Percentiles rank a stretch among this genome's conserved stretches.
phyloP scores from a whole-genome alignment of 441 rosid genomes.

The Arabidopsis lyrata region DNA sequence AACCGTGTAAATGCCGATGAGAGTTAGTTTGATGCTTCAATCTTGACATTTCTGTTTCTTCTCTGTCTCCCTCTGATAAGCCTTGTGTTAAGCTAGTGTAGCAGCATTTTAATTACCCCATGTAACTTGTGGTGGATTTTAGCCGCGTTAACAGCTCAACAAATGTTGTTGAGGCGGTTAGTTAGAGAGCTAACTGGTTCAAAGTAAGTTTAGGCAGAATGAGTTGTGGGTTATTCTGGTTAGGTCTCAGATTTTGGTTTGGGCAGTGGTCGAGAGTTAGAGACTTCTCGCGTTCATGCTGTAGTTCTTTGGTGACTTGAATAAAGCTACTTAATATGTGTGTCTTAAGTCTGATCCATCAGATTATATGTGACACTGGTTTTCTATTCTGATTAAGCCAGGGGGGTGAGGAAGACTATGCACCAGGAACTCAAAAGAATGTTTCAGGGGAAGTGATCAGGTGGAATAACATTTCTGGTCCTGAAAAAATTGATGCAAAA shows the following conservation, averaged over 20 bases:
- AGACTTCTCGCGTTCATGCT: neutral
- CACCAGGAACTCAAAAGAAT: slow-evolving; percentile 93
- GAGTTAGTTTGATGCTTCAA: neutral
- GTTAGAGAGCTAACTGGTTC: slow-evolving; percentile 1
- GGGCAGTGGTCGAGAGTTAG: neutral
- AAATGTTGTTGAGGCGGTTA: neutral
- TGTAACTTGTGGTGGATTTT: neutral
- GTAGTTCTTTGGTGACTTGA: slow-evolving; percentile 7
- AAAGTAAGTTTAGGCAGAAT: neutral
- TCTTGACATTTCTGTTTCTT: slow-evolving; percentile 4
- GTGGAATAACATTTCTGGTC: slow-evolving; percentile 91
- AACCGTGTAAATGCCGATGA: neutral
- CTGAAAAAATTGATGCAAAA: slow-evolving; percentile 90
- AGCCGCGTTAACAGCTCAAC: neutral
- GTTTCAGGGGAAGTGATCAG: slow-evolving; percentile 92
- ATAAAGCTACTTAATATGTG: neutral
- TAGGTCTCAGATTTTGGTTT: neutral
- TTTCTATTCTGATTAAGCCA: slow-evolving; percentile 35
- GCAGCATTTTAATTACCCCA: slow-evolving; percentile 18
- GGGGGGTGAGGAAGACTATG: slow-evolving; percentile 76
- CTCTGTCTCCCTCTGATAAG: neutral
- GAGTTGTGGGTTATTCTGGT: neutral
- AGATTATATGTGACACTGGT: slow-evolving; percentile 10
- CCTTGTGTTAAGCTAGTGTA: slow-evolving; percentile 12
- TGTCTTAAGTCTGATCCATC: no score